phyloP scores from a whole-genome alignment of 371 early-diverging fungal genomes.

The Apophysomyces ossiformis region DNA sequence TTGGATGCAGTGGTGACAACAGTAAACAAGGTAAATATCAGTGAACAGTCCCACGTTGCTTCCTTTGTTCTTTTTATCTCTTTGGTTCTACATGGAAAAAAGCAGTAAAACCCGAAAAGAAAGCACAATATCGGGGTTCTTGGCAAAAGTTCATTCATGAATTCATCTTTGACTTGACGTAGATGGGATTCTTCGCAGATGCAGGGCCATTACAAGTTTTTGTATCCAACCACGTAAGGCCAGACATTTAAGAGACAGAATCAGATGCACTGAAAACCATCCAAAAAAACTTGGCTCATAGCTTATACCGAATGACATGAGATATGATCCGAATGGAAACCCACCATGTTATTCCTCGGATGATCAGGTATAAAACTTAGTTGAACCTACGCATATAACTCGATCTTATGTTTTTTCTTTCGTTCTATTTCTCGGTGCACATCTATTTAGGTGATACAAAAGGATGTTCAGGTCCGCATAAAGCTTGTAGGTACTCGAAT shows the following conservation, averaged over 20 bases:
- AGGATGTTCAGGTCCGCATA: constrained; percentile 86
- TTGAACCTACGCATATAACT: no score
- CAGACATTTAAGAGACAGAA: not conserved
- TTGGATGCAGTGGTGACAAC: constrained; percentile 95
- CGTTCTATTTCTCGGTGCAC: not conserved
- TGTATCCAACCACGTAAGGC: constrained; percentile 88
- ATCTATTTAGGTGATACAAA: constrained; percentile 75
- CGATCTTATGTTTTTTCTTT: not conserved
- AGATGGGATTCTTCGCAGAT: constrained; percentile 97
- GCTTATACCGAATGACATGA: constrained; percentile 89
- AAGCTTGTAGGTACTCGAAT: constrained; percentile 95
- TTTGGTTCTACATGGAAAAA: not conserved
- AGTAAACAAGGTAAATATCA: constrained; percentile 82
- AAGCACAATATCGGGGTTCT: not conserved
- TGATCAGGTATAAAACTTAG: constrained; percentile 63
- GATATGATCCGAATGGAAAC: constrained; percentile 86
- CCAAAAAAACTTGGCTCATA: constrained; percentile 28
- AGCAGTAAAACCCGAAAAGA: not conserved
- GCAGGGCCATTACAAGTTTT: constrained; percentile 98
- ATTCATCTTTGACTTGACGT: constrained; percentile 8
- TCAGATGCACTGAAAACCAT: not conserved
- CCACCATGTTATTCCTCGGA: constrained; percentile 88
- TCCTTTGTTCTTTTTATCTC: not conserved
- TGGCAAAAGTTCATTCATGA: not conserved
- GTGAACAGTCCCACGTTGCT: no score